These are phyloP conservation scores for Geum urbanum DNA, from an alignment of 306 rosid genomes.

Conservation along the genomic window DNA sequence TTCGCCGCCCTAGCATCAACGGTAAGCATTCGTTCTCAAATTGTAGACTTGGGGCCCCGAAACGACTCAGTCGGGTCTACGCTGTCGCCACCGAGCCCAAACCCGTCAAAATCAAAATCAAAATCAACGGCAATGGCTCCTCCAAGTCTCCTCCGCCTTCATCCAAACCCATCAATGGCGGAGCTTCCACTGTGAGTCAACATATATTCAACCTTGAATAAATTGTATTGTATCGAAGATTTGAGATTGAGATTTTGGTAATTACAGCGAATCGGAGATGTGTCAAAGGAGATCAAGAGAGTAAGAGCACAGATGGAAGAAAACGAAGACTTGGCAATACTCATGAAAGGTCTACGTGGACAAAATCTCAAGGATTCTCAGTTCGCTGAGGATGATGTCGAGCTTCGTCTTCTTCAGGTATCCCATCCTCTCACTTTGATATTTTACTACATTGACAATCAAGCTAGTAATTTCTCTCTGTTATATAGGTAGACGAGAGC, in stretches of 20 bases:
- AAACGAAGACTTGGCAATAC: slow-evolving; percentile 75
- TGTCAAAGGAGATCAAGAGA: slow-evolving; percentile 87
- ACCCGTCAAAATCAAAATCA: slow-evolving; percentile 30
- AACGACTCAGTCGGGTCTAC: slow-evolving; percentile 39
- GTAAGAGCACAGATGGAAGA: slow-evolving; percentile 98
- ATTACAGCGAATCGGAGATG: slow-evolving; percentile 80
- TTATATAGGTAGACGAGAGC: slow-evolving; percentile 89
- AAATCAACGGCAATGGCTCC: slow-evolving; percentile 53
- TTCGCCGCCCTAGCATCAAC: slow-evolving; percentile 18
- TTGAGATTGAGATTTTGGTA: neutral
- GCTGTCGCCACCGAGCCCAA: slow-evolving; percentile 74
- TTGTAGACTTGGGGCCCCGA: slow-evolving; percentile 32
- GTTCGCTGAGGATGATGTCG: slow-evolving; percentile 81
- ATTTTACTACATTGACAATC: neutral
- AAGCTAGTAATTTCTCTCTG: no score
- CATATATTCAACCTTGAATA: neutral
- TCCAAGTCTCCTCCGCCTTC: slow-evolving; percentile 37
- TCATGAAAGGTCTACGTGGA: slow-evolving; percentile 95
- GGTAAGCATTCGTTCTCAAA: slow-evolving; percentile 15
- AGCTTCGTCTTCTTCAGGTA: slow-evolving; percentile 93
- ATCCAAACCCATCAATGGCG: slow-evolving; percentile 49
- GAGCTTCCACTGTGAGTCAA: slow-evolving; percentile 51
- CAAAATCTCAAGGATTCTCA: slow-evolving; percentile 73
- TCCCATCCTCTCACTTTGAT: no score
- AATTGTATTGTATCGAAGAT: neutral